These are phyloP conservation scores for Polytrichum commune DNA, from an alignment of 225 moss, liverwort and hornwort genomes.

Conservation along the genomic window DNA sequence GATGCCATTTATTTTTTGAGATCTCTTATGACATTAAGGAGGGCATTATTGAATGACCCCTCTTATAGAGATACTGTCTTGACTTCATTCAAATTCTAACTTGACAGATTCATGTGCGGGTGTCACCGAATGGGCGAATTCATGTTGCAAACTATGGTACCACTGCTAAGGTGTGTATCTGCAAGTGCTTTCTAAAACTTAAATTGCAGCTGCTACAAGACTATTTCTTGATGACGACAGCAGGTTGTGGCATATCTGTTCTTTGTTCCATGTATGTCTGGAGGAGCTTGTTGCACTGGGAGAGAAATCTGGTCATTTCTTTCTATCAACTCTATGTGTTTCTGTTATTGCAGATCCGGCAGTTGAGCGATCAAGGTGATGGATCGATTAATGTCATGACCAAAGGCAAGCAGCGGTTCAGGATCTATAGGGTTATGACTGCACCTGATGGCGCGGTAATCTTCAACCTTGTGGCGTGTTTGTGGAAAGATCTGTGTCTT, in stretches of 20 bases:
- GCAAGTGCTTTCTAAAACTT: no score
- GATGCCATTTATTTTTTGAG: no score
- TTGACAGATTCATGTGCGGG: conserved; percentile 78
- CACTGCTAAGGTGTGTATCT: conserved; percentile 67
- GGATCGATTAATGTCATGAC: conserved; percentile 91
- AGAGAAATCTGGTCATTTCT: no score
- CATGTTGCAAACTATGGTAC: conserved; percentile 84
- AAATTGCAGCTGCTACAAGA: no score
- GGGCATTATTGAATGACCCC: no score
- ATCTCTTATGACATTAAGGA: no score
- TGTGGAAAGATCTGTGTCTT: no score
- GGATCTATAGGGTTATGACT: conserved; percentile 74
- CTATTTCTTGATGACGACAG: background rate
- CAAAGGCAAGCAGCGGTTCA: conserved; percentile 82
- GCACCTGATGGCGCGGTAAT: conserved; percentile 82
- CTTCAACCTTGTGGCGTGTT: background rate
- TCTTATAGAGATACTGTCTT: no score
- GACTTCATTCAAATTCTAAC: conserved; percentile 10
- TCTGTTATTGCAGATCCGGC: conserved; percentile 50
- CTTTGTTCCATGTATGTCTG: background rate
- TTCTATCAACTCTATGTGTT: background rate
- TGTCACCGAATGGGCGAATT: conserved; percentile 47
- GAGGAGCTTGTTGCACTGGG: no score
- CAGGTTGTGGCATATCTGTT: background rate
- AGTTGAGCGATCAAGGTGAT: conserved; percentile 58